Evolutionary conservation across 306 rosid genomes (phyloP), one percentile per base, ranked within the genome.

Genomic region (Sesbania bispinosa): DNA sequence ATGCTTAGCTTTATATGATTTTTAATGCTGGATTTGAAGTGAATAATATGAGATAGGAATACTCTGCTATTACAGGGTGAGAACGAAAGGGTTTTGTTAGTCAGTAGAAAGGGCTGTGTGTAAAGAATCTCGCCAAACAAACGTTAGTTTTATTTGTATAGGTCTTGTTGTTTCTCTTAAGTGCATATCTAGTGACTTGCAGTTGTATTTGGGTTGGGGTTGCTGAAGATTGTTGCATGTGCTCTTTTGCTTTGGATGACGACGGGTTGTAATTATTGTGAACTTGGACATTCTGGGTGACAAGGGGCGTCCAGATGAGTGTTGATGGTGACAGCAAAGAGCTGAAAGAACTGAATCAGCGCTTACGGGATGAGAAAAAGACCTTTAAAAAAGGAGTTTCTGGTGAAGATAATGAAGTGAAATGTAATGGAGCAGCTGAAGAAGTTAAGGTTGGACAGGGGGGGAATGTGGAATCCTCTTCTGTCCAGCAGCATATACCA

Each of bases 221-320:
- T 69, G 59, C 41, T 39, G 69, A 74, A 74, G 77, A 60, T 51
- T 73, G 27, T 65, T 33, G 78, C 55, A 36, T 79, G 59, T 74
- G 77, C 69, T 32, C 83, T 57, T 77, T 62, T 24, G 10, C 57
- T 77, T 65, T 74, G 63, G 62, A 82, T 79, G 81, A 67, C 82
- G 87, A 76, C 72, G 71, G 79, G 42, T 38, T 78, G 76, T 80
- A 60, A 19, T 70, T 8, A 32, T 74, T 77, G 68, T 60, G 67
- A 75, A 68, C 64, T 84, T 60, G 74, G 84, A 61, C 42, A 68
- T 71, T 85, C 58, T 78, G 77, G 82, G 77, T 86, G 82, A 70
- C 75, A 67, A 79, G 81, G 83, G 84, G 76, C 51, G 80, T 45
- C 70, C 89, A 69, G 79, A 88, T 88, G 92, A 83, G 78, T 75